These are phyloP conservation scores for Galerina marginata DNA, from an alignment of 768 basidiomycete species.

Conservation along the genomic window DNA sequence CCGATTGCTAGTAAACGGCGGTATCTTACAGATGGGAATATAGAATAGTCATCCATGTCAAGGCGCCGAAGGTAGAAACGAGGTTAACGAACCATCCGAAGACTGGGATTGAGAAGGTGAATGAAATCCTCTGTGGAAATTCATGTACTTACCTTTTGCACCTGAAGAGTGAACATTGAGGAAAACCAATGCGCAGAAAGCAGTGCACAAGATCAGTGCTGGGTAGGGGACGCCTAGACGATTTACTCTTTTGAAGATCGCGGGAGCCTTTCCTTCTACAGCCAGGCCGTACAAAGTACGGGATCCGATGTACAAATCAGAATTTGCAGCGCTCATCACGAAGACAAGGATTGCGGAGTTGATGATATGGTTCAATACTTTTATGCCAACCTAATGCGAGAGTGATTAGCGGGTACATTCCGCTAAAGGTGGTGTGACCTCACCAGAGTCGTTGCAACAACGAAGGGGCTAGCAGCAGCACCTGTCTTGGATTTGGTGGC, in stretches of 20 bases:
- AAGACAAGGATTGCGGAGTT: constrained; percentile 68
- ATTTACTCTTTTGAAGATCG: constrained; percentile 49
- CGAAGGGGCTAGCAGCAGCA: constrained; percentile 70
- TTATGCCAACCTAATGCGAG: constrained; percentile 54
- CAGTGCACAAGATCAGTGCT: constrained; percentile 56
- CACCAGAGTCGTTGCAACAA: constrained; percentile 52
- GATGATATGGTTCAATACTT: constrained; percentile 65
- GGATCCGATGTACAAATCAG: constrained; percentile 62
- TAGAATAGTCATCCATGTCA: constrained; percentile 58
- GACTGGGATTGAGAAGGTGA: constrained; percentile 40
- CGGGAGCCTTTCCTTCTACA: constrained; percentile 54
- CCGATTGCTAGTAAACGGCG: not conserved
- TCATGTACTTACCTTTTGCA: constrained; percentile 49
- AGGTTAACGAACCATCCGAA: constrained; percentile 56
- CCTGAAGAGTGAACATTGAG: constrained; percentile 57
- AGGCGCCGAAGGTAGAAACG: constrained; percentile 51
- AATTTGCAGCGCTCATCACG: constrained; percentile 67
- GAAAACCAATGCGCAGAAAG: constrained; percentile 63
- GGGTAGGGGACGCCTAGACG: constrained; percentile 55
- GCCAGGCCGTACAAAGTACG: constrained; percentile 55
- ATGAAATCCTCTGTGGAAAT: constrained; percentile 16
- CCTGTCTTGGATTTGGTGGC: constrained; percentile 51
- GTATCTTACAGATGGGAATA: constrained; percentile 62
- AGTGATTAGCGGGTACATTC: not conserved
- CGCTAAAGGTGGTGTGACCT: not conserved